A percentile compares a stretch with the other conserved stretches of the same genome.
These are phyloP conservation scores for Senecio squalidus DNA, from an alignment of 140 eudicot species.

Conservation along the genomic window DNA sequence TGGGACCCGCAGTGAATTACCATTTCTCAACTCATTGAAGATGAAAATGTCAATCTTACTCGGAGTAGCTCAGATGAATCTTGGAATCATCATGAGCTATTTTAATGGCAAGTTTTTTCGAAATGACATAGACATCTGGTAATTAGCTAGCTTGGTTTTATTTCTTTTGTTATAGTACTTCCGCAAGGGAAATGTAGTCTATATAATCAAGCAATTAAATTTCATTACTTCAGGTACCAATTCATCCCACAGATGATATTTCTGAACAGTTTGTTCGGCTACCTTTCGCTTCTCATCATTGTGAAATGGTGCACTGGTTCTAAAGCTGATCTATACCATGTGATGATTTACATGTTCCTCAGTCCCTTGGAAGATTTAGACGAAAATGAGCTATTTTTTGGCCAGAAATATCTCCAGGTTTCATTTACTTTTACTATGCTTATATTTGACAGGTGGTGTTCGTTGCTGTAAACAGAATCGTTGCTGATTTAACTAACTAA, in stretches of 20 bases:
- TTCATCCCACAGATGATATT: conserved; percentile 85
- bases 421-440: neutral
- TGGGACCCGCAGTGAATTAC: conserved; percentile 88
- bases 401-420: conserved; percentile 89
- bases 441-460: no score
- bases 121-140: conserved; percentile 69
- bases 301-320: conserved; percentile 95
- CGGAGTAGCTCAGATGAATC: conserved; percentile 92
- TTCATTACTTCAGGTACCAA: conserved; percentile 57
- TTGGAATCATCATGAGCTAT: conserved; percentile 79
- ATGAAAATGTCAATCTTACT: conserved; percentile 95
- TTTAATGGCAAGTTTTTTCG: conserved; percentile 66
- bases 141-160: conserved; percentile 15
- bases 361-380: conserved; percentile 80
- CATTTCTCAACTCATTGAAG: conserved; percentile 89
- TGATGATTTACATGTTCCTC: conserved; percentile 88
- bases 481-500: neutral
- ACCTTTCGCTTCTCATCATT: conserved; percentile 79
- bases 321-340: conserved; percentile 88
- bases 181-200: neutral
- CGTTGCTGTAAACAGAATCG: neutral
- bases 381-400: conserved; percentile 68
- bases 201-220: neutral
- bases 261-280: conserved; percentile 76
- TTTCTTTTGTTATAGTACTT: conserved; percentile 1